Evolutionary conservation across 257 asterid genomes (phyloP).

Genomic region (Misopates orontium): DNA sequence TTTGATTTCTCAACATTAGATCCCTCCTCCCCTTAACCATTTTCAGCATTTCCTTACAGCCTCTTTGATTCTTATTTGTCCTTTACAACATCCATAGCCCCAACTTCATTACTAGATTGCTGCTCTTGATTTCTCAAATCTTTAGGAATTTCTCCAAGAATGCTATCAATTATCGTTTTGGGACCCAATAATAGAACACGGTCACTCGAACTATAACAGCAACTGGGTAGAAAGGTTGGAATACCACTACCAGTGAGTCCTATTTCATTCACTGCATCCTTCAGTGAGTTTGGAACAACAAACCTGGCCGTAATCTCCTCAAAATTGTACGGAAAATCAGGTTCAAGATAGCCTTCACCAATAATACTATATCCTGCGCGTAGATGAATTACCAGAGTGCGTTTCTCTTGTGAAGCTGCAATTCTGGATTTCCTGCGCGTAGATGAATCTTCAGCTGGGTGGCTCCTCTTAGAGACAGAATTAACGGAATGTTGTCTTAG

Average conservation of each 20-base stretch:
- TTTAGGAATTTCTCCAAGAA: conserved; percentile 33
- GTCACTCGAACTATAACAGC: conserved; percentile 44
- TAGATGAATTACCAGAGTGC: conserved; percentile 31
- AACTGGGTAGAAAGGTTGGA: conserved; percentile 51
- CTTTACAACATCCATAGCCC: conserved; percentile 26
- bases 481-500: conserved; percentile 52
- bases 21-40: conserved; percentile 34
- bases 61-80: conserved; percentile 30
- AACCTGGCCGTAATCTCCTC: conserved; percentile 81
- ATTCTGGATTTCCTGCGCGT: conserved; percentile 46
- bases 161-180: no score
- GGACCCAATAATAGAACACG: no score
- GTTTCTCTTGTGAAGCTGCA: conserved; percentile 40
- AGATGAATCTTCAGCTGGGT: conserved; percentile 35
- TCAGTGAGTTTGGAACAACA: conserved; percentile 55
- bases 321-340: conserved; percentile 58
- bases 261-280: conserved; percentile 61
- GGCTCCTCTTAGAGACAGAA: conserved; percentile 53
- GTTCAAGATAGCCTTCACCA: conserved; percentile 32
- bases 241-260: conserved; percentile 65
- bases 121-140: conserved; percentile 32
- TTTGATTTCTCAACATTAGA: conserved; percentile 41
- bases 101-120: conserved; percentile 31
- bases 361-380: conserved; percentile 37
- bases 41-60: conserved; percentile 32